Conservation (phyloP, 805 yeast genomes). For the Kluyveromyces siamensis region DNA sequence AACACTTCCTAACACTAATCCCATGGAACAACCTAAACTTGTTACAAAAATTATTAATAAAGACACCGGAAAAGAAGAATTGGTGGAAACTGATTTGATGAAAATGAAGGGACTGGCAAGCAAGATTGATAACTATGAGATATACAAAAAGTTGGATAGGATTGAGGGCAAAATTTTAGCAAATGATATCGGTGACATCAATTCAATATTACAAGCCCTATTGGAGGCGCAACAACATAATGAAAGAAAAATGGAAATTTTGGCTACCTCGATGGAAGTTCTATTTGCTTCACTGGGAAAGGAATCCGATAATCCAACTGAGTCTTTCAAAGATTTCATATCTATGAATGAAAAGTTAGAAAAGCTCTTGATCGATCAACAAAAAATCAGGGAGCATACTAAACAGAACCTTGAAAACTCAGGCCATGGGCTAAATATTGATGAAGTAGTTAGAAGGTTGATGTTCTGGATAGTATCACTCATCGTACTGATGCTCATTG, state of each 20-base stretch:
- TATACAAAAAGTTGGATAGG: constrained; percentile 24
- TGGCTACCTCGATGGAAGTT: constrained; percentile 9
- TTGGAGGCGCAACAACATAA: constrained; percentile 18
- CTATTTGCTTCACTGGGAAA: constrained; percentile 1
- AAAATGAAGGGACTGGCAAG: constrained; percentile 13
- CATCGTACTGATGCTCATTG: constrained; percentile 19
- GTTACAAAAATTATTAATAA: constrained; percentile 32
- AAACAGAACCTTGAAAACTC: constrained; percentile 8
- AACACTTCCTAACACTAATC: constrained; percentile 45
- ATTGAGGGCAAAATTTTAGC: constrained; percentile 29
- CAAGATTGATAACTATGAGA: constrained; percentile 16
- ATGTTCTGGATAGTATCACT: constrained; percentile 26
- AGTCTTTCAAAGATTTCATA: constrained; percentile 20
- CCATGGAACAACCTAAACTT: constrained; percentile 38
- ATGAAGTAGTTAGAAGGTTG: constrained; percentile 23
- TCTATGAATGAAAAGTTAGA: constrained; percentile 23
- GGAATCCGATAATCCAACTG: constrained; percentile 5
- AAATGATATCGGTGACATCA: constrained; percentile 23
- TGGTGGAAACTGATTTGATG: constrained; percentile 21
- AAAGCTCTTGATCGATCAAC: constrained; percentile 22
- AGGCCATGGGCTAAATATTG: constrained; percentile 21
- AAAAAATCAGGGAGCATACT: constrained; percentile 21
- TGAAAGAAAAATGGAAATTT: constrained; percentile 13
- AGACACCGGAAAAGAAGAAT: constrained; percentile 27
- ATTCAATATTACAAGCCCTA: constrained; percentile 16